Evolutionary conservation across 257 asterid species (phyloP), one percentile per base, ranked within the genome.

Genomic region (Solanum sejunctum): DNA sequence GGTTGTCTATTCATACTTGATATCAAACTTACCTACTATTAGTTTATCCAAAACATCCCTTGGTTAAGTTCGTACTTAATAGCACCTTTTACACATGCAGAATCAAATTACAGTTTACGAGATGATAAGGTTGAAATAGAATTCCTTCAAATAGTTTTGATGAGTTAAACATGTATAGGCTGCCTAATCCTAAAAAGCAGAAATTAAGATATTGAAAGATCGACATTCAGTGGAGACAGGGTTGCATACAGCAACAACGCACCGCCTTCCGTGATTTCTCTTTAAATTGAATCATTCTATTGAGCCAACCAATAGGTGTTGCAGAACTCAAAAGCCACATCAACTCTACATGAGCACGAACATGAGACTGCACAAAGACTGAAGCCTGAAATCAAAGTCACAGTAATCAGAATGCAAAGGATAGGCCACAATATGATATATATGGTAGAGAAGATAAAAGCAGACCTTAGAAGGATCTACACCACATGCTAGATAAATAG

Each of bases 341-440:
- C 92, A 97, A 85, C 87, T 97, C 98, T 57, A 92, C 95, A 88
- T 93, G 98, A 87, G 98, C 99, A 86, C 92, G 93, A 41, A 97
- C 98, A 87, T 97, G 99, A 83, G 98, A 95, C 93, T 97, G 98
- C 92, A 97, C 98, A 89, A 97, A 97, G 71, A 97, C 98, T 85
- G 98, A 95, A 83, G 98, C 98, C 98, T 97, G 90, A 11, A 85
- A 77, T 88, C 86, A 85, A 88, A 84, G 82, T 84, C 17, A 85
- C 70, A 87, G 84, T 52, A 72, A 58, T 43, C 77, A 85, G 83
- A 39, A 77, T 56, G 82, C 51, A 60, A 75, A 15, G 32, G 72
- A 79, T 49, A 39, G 66, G 66, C 43, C 12, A 66, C 81, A 57
- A 32, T 23, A 21, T 66, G 23, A 58, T 60, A 82, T 47, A 80